Conservation (phyloP, 2,329 filamentous ascomycete genomes). For the Colletotrichum falcatum region DNA sequence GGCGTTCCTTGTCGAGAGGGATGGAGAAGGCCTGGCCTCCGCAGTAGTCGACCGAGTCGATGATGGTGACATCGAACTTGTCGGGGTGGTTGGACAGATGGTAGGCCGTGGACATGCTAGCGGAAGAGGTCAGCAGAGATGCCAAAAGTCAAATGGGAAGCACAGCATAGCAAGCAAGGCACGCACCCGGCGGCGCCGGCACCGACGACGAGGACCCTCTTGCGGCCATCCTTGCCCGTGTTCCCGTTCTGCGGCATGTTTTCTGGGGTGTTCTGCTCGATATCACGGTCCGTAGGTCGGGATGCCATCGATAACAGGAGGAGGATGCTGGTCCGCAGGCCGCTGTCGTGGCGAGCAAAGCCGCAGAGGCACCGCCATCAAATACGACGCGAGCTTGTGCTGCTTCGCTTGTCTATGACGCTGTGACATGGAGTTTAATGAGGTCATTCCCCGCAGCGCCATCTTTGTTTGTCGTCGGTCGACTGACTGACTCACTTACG, state of each 20-base stretch:
- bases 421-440: constrained; percentile 33
- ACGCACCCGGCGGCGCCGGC: constrained; percentile 55
- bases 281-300: constrained; percentile 18
- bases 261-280: constrained; percentile 29
- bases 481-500: neutral
- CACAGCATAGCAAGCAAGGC: neutral
- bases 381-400: constrained; percentile 22
- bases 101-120: constrained; percentile 66
- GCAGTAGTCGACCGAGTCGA: constrained; percentile 68
- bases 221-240: constrained; percentile 41
- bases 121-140: neutral
- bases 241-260: constrained; percentile 37
- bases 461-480: constrained; percentile 9
- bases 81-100: constrained; percentile 69
- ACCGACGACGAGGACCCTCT: constrained; percentile 55
- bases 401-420: constrained; percentile 38
- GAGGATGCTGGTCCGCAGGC: too few species aligned
- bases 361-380: constrained; percentile 1
- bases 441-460: constrained; percentile 32
- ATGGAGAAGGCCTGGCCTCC: constrained; percentile 74
- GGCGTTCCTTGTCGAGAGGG: constrained; percentile 66
- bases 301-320: constrained; percentile 13
- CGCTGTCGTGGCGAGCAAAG: fast-evolving
- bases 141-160: neutral
- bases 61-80: constrained; percentile 69